phyloP scores from a whole-genome alignment of 2,329 filamentous ascomycete species.

The Thelonectria olida region DNA sequence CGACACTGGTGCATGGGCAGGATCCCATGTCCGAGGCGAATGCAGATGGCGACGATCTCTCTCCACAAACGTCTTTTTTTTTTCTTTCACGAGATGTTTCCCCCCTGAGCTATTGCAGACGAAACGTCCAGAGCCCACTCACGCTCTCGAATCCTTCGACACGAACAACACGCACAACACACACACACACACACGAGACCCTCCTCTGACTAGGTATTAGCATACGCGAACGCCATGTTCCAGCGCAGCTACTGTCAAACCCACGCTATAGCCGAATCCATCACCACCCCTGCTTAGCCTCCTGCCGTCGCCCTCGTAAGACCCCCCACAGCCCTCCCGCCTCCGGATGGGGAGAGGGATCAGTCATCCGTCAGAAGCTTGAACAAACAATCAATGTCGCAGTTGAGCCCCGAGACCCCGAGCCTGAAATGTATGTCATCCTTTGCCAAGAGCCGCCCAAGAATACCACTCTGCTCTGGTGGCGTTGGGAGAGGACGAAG shows the following conservation, averaged over 20 bases:
- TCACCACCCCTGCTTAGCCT: background rate
- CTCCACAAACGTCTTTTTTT: background rate
- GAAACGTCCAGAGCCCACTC: too few species aligned
- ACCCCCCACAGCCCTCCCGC: background rate
- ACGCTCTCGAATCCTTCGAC: too few species aligned
- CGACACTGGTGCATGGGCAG: constrained; percentile 15
- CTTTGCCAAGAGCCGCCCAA: too few species aligned
- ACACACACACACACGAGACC: too few species aligned
- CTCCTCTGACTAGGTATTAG: too few species aligned
- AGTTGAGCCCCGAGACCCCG: too few species aligned
- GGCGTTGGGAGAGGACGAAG: too few species aligned
- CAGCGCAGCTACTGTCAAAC: constrained; percentile 15
- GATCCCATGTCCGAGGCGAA: constrained; percentile 12
- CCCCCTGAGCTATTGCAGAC: too few species aligned
- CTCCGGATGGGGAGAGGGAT: background rate
- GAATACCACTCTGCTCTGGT: too few species aligned
- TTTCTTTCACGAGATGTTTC: too few species aligned
- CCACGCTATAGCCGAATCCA: constrained; percentile 3
- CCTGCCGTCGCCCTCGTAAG: background rate
- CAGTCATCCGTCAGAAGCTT: constrained; percentile 3
- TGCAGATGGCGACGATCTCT: background rate
- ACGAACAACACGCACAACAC: background rate
- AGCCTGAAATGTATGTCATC: too few species aligned
- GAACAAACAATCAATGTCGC: too few species aligned
- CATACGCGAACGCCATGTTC: constrained; percentile 16